Evolutionary conservation across 2,329 filamentous ascomycete genomes (phyloP).

Genomic region (Ophiocordyceps sinensis): DNA sequence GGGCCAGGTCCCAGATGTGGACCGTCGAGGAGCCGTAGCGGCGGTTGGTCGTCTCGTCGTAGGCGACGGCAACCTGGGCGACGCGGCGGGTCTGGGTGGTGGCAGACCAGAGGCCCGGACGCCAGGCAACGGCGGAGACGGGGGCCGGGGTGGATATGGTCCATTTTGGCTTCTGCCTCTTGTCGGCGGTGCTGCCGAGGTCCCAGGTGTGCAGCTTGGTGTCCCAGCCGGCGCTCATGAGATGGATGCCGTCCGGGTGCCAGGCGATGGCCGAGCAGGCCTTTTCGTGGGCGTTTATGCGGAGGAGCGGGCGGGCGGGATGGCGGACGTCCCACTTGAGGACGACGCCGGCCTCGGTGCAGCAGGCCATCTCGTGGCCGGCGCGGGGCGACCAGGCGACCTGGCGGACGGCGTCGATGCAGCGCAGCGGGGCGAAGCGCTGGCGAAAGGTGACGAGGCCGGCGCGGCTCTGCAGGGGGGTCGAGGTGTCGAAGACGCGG

Average conservation of each 20-base stretch:
- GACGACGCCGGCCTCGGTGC: slow-evolving; percentile 45
- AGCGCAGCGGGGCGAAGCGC: slow-evolving; percentile 24
- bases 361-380: slow-evolving; percentile 48
- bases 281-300: slow-evolving; percentile 48
- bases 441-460: slow-evolving; percentile 35
- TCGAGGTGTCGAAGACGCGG: slow-evolving; percentile 44
- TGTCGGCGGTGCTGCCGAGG: slow-evolving; percentile 42
- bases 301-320: slow-evolving; percentile 34
- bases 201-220: slow-evolving; percentile 52
- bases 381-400: slow-evolving; percentile 52
- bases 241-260: slow-evolving; percentile 54
- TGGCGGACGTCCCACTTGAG: slow-evolving; percentile 52
- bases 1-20: slow-evolving; percentile 55
- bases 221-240: slow-evolving; percentile 49
- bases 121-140: slow-evolving; percentile 45
- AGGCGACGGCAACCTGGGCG: slow-evolving; percentile 47
- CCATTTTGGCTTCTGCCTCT: slow-evolving; percentile 49
- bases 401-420: slow-evolving; percentile 35
- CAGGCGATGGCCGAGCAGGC: slow-evolving; percentile 46
- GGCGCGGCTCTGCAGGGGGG: slow-evolving; percentile 30
- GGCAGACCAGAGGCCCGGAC: slow-evolving; percentile 51
- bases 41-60: slow-evolving; percentile 40
- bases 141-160: slow-evolving; percentile 46
- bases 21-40: slow-evolving; percentile 42
- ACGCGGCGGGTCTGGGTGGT: slow-evolving; percentile 44